phyloP scores from a whole-genome alignment of 2,329 filamentous ascomycete species.

The Fusarium abutilonis region DNA sequence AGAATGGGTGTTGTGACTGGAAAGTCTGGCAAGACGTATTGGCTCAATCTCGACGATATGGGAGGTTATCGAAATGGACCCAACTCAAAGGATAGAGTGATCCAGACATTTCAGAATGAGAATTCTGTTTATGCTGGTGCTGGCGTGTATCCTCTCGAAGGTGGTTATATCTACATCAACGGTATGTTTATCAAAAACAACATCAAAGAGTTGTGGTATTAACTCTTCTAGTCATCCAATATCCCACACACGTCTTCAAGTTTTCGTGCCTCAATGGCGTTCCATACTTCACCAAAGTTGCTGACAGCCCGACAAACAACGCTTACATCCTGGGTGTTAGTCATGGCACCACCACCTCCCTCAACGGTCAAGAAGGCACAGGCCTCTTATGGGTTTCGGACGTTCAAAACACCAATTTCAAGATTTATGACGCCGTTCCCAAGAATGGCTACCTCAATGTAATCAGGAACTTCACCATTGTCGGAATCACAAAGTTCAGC shows the following conservation, averaged over 20 bases:
- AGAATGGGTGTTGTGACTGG: constrained; percentile 61
- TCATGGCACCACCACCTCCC: constrained; percentile 65
- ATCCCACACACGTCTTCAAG: constrained; percentile 66
- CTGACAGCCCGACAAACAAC: constrained; percentile 59
- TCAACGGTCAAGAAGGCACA: constrained; percentile 63
- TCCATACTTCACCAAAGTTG: constrained; percentile 64
- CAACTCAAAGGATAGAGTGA: constrained; percentile 53
- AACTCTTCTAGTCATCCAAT: constrained; percentile 57
- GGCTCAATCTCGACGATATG: constrained; percentile 54
- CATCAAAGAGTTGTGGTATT: not conserved
- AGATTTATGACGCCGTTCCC: constrained; percentile 63
- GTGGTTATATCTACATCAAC: constrained; percentile 61
- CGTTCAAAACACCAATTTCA: constrained; percentile 62
- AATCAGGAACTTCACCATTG: constrained; percentile 62
- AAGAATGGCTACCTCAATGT: constrained; percentile 57
- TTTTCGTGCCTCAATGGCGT: constrained; percentile 63
- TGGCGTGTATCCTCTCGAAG: constrained; percentile 60
- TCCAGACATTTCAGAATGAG: constrained; percentile 56
- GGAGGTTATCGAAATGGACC: constrained; percentile 54
- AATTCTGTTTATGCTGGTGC: constrained; percentile 59
- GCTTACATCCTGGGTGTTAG: constrained; percentile 65
- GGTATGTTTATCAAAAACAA: constrained; percentile 1
- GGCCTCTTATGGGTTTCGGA: constrained; percentile 67
- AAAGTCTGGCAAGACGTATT: constrained; percentile 62
- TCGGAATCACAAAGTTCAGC: constrained; percentile 65